phyloP scores from a whole-genome alignment of 2,329 filamentous ascomycete species.

The Colletotrichum liaoningense region DNA sequence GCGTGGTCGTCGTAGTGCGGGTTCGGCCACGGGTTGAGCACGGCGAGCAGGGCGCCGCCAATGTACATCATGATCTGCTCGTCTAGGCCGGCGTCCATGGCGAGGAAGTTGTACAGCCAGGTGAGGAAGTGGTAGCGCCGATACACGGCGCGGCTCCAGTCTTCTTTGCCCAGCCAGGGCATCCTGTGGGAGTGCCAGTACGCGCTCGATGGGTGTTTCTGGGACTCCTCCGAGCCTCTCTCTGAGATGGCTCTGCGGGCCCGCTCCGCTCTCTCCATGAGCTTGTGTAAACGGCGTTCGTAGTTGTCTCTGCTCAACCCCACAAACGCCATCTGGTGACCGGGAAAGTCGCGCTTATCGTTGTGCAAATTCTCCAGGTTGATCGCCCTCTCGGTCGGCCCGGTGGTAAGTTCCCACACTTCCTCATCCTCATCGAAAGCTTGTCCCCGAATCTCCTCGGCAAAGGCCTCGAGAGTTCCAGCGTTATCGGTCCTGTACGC shows the following conservation, averaged over 20 bases:
- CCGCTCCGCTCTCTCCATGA: neutral
- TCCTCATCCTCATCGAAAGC: neutral
- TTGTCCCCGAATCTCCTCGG: neutral
- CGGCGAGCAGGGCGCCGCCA: conserved; percentile 13
- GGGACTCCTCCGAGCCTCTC: neutral
- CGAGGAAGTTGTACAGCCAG: conserved; percentile 24
- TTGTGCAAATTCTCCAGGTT: neutral
- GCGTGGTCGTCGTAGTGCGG: neutral
- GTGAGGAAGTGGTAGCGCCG: conserved; percentile 12
- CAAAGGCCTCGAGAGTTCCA: neutral
- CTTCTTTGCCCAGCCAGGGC: neutral
- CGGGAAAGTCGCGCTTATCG: neutral
- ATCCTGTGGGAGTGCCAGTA: neutral
- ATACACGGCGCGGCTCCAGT: neutral
- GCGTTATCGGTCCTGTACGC: neutral
- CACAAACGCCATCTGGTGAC: conserved; percentile 13
- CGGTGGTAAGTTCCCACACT: neutral
- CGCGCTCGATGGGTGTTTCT: neutral
- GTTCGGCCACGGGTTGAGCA: conserved; percentile 32
- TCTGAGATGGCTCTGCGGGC: neutral
- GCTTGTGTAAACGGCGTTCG: neutral
- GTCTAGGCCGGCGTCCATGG: conserved; percentile 20
- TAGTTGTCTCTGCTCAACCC: neutral
- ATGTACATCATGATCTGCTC: conserved; percentile 24
- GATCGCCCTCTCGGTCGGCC: neutral